Base-by-base conservation (phyloP, 2,329 filamentous ascomycete genomes). In the Pseudonectria foliicola region DNA sequence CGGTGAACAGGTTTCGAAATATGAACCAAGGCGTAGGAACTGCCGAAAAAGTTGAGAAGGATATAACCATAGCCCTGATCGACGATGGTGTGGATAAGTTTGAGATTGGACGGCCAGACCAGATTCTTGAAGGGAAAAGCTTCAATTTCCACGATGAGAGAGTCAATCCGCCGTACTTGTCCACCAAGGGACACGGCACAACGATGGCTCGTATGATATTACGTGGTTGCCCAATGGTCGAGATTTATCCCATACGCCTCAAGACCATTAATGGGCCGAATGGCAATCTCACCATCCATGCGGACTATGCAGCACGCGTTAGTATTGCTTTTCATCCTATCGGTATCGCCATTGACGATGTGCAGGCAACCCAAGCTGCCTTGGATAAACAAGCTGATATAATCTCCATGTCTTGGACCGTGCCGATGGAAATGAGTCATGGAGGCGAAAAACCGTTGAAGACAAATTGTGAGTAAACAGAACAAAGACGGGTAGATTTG, bases 181-280 rank as follows among this genome's bases (percentile, higher is more conserved):
- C 39, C 4, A 27, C 10, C 4, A 42, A 13, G 2, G 44, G 43
- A 4, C 49, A 53, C n/a, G 45, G 51, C 2, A 52, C 50, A 0
- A 39, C 44, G 8, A 52, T 50, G 48, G 51, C 49, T 1, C 46
- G 34, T 25, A 48, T 48, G 43, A 54, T 54, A 12, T 16, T 39
- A 4, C 40, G 41, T 3, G 38, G 49, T 1, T 53, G 50, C 11
- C 48, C 48, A 2, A 52, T 52, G 49, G 49, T 42, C 10, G 48
- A 42, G 24, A 40, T 52, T 3, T 49, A 50, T 13, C 38, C 47
- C 1, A 49, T 53, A 14, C 40, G 46, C 1, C 43, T 55, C 12
- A 37, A 42, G 26, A 52, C 39, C 21, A 34, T 44, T 4, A 25
- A 23, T 1, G 37, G 37, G 10, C 31, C 31, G 6, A 32, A 31